Conservation (phyloP, 2,329 filamentous ascomycete genomes). For the Fonsecaea erecta region DNA sequence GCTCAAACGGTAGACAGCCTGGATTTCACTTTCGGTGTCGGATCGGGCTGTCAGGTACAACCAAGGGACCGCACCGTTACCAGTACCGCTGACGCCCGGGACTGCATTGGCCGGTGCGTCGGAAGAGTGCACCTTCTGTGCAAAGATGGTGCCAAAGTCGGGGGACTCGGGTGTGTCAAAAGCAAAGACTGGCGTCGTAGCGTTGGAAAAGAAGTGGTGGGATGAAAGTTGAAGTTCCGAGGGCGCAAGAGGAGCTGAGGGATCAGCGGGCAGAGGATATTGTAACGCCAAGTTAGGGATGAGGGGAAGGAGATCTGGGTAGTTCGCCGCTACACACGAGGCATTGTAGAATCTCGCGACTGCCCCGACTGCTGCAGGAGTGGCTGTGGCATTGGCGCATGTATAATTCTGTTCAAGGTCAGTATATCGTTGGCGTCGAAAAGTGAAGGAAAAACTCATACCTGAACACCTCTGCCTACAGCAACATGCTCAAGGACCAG, state of each 20-base stretch:
- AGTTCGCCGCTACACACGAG: constrained; percentile 74
- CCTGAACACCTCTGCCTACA: constrained; percentile 77
- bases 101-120: constrained; percentile 66
- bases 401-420: constrained; percentile 77
- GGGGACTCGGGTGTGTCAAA: constrained; percentile 57
- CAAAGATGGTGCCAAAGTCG: constrained; percentile 64
- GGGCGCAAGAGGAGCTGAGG: constrained; percentile 50
- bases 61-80: constrained; percentile 77
- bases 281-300: constrained; percentile 71
- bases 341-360: constrained; percentile 86
- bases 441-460: constrained; percentile 29
- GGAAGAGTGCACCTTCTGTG: constrained; percentile 65
- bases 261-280: constrained; percentile 59
- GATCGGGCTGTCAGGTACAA: constrained; percentile 63
- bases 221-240: constrained; percentile 70
- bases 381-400: constrained; percentile 66
- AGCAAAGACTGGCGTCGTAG: constrained; percentile 77
- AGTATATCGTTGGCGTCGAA: not conserved
- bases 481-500: constrained; percentile 75
- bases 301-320: constrained; percentile 67
- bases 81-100: constrained; percentile 60
- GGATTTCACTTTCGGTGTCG: constrained; percentile 58
- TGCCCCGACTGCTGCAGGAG: constrained; percentile 72
- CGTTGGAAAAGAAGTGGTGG: constrained; percentile 78
- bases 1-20: constrained; percentile 73